phyloP scores from a whole-genome alignment of 2,329 filamentous ascomycete genomes.

The Colletotrichum incanum region DNA sequence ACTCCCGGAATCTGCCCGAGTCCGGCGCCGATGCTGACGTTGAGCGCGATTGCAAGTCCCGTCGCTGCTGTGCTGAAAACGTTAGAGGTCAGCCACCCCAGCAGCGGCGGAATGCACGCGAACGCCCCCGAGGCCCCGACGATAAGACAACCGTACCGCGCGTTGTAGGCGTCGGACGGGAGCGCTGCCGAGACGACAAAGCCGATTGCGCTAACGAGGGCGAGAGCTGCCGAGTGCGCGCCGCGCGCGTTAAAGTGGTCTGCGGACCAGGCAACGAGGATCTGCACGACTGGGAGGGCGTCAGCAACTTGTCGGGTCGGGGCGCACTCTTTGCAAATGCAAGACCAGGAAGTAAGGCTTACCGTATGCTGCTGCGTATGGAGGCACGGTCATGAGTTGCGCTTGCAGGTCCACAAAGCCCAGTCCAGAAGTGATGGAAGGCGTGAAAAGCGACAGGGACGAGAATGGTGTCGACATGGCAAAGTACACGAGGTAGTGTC shows the following conservation, averaged over 20 bases:
- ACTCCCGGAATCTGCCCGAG: constrained; percentile 81
- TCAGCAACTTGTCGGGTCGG: not conserved
- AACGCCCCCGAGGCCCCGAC: constrained; percentile 78
- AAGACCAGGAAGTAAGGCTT: constrained; percentile 38
- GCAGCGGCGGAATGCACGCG: constrained; percentile 77
- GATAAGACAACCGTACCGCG: constrained; percentile 80
- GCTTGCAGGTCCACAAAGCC: constrained; percentile 67
- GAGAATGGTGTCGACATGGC: constrained; percentile 70
- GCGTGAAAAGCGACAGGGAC: constrained; percentile 74
- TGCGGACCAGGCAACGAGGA: constrained; percentile 70
- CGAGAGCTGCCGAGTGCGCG: constrained; percentile 56
- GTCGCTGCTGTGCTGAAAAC: constrained; percentile 75
- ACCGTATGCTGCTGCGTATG: constrained; percentile 74
- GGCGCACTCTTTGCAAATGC: not conserved
- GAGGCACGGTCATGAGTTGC: constrained; percentile 78
- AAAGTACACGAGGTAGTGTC: constrained; percentile 69
- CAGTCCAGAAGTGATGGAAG: constrained; percentile 72
- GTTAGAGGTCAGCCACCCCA: constrained; percentile 81
- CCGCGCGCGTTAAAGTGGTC: constrained; percentile 73
- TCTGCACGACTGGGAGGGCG: constrained; percentile 53
- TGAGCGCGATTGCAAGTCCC: constrained; percentile 79
- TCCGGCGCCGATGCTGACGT: constrained; percentile 76
- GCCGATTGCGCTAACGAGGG: constrained; percentile 59
- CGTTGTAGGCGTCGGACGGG: constrained; percentile 66
- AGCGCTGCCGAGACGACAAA: constrained; percentile 52